Evolutionary conservation across 495 filamentous ascomycete genomes (phyloP).

Genomic region (Polyplosphaeria fusca): DNA sequence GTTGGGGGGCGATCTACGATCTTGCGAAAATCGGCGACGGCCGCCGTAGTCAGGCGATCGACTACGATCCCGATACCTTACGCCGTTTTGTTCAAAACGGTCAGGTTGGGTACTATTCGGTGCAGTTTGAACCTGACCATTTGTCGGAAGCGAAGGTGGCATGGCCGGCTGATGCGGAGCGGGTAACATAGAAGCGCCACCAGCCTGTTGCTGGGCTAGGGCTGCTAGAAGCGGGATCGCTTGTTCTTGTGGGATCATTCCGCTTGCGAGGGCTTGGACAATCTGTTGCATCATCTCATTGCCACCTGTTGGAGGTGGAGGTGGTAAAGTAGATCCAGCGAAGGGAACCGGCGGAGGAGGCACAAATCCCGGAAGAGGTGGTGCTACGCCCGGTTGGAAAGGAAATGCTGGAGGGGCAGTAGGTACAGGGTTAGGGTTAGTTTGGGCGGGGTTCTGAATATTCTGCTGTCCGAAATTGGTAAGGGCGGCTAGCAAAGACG

Average conservation of each 20-base stretch:
- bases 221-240: conserved; percentile 16
- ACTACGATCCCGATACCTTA: conserved; percentile 36
- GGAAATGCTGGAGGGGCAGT: conserved; percentile 12
- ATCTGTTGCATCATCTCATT: conserved; percentile 18
- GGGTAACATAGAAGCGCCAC: not conserved
- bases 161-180: conserved; percentile 6
- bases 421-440: conserved; percentile 11
- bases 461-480: conserved; percentile 31
- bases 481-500: conserved; percentile 37
- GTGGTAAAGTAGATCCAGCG: conserved; percentile 1
- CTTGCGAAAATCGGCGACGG: conserved; percentile 25
- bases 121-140: too few relatives aligned
- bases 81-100: conserved; percentile 23
- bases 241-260: conserved; percentile 29
- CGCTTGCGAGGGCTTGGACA: conserved; percentile 11
- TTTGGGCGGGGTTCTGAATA: not conserved
- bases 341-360: conserved; percentile 6
- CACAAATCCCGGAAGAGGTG: conserved; percentile 17
- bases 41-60: conserved; percentile 38
- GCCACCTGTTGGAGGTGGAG: not conserved
- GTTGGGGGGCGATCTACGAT: conserved; percentile 36
- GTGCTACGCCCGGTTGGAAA: conserved; percentile 19
- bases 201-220: conserved; percentile 8
- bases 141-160: not conserved
- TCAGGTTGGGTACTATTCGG: conserved; percentile 15